phyloP scores from a whole-genome alignment of 2,329 filamentous ascomycete species.

The Monosporascus sp. region DNA sequence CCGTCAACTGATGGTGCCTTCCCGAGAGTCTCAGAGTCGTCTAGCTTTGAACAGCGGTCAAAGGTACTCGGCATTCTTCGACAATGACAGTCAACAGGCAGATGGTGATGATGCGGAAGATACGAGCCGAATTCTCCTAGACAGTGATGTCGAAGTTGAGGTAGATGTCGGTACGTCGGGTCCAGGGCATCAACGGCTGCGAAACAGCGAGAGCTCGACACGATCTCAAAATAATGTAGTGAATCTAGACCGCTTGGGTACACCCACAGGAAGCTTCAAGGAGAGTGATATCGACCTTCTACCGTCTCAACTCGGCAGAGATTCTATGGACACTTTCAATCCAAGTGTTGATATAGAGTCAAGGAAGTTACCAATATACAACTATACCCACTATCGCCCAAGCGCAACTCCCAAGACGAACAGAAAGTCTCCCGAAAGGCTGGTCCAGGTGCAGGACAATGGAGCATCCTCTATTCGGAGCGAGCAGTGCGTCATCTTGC shows the following conservation, averaged over 20 bases:
- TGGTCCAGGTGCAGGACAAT: constrained; percentile 21
- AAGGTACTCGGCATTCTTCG: constrained; percentile 18
- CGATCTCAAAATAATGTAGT: constrained; percentile 10
- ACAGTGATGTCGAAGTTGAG: background rate
- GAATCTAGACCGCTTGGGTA: constrained; percentile 7
- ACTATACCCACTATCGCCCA: constrained; percentile 16
- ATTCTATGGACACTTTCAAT: constrained; percentile 26
- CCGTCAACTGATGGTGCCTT: constrained; percentile 14
- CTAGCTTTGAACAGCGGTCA: constrained; percentile 17
- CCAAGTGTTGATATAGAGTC: constrained; percentile 23
- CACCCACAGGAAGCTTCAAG: constrained; percentile 2
- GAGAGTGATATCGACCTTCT: constrained; percentile 26
- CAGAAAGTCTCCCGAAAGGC: constrained; percentile 18
- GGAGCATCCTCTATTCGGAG: constrained; percentile 23
- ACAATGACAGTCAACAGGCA: constrained; percentile 12
- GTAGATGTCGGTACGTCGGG: constrained; percentile 7
- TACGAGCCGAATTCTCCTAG: background rate
- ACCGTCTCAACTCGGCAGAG: constrained; percentile 24
- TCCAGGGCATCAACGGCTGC: background rate
- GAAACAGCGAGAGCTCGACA: constrained; percentile 6
- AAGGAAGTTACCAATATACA: constrained; percentile 16
- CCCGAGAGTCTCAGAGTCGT: constrained; percentile 18
- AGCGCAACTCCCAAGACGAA: constrained; percentile 18
- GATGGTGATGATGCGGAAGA: background rate
- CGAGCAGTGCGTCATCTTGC: constrained; percentile 26